Conservation (phyloP, 2,329 filamentous ascomycete genomes). For the Fusarium cicatricum region DNA sequence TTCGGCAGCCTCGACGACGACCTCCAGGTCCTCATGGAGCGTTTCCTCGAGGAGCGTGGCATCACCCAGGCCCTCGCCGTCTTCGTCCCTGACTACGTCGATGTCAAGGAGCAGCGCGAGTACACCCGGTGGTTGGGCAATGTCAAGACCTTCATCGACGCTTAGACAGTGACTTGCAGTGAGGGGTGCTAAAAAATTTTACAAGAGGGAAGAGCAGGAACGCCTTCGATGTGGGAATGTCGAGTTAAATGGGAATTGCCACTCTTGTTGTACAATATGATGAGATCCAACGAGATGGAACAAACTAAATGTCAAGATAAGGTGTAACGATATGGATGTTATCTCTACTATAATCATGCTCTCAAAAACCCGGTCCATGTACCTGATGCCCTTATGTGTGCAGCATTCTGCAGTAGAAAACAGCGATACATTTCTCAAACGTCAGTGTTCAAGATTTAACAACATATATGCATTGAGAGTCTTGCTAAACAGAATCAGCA, state of each 20-base stretch:
- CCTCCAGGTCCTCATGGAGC: slow-evolving; percentile 89
- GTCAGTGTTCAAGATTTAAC: background rate
- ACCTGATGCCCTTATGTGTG: background rate
- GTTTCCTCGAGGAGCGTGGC: slow-evolving; percentile 93
- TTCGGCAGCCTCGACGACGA: slow-evolving; percentile 97
- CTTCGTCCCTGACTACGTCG: slow-evolving; percentile 95
- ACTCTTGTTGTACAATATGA: slow-evolving; percentile 44
- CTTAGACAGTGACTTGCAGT: slow-evolving; percentile 52
- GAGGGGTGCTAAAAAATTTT: slow-evolving; percentile 3
- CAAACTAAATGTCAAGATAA: slow-evolving; percentile 34
- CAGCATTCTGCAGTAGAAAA: too few species aligned
- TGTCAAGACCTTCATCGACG: slow-evolving; percentile 85
- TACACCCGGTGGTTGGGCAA: slow-evolving; percentile 90
- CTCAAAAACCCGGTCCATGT: background rate
- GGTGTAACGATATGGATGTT: slow-evolving; percentile 38
- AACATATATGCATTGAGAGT: slow-evolving; percentile 28
- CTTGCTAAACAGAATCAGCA: slow-evolving; percentile 32
- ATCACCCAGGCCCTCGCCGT: slow-evolving; percentile 86
- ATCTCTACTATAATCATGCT: background rate
- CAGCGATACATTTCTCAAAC: too few species aligned
- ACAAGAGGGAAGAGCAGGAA: slow-evolving; percentile 21
- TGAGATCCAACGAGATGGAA: slow-evolving; percentile 34
- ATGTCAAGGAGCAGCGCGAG: slow-evolving; percentile 98
- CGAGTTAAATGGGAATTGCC: slow-evolving; percentile 40
- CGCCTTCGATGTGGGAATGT: slow-evolving; percentile 23